Base-by-base conservation (phyloP, 2,329 filamentous ascomycete genomes). In the Verticillium alfalfae region DNA sequence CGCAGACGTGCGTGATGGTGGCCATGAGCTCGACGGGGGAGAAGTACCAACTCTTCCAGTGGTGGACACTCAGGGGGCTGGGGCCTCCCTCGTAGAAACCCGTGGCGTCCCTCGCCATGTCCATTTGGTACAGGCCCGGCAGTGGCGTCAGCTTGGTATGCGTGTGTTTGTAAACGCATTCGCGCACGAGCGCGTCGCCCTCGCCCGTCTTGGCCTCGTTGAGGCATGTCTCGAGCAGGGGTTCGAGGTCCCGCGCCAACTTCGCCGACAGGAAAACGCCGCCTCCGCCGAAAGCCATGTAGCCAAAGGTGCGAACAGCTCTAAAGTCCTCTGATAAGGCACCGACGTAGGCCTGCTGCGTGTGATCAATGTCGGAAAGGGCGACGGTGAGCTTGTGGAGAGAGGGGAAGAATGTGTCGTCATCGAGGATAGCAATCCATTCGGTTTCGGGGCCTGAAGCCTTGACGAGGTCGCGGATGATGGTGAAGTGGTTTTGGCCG, bases 371-470 rank as follows among this genome's bases (percentile, higher is more conserved):
- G 41, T 72, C 69, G 38, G 67, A 68, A 2, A 88, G 76, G 6
- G 79, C 75, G n/a, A 78, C 70, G 26, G 79, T 74, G 16, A 88
- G 73, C 0, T 76, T 76, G 59, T 79, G 70, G 55, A 88, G 78
- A 2, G 81, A 84, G 2, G 82, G 79, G 70, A 87, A 87, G 70
- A 88, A 88, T 1, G 85, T 88, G 66, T 88, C 85, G 67, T 88
- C 85, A 67, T 88, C 85, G 41, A 88, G 78, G 57, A 88, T 75
- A 56, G 79, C 81, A 15, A 80, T 78, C 85, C 85, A 88, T 37
- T 76, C 73, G 0, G 83, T 85, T 15, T 75, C 67, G 0, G 77
- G 70, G 10, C 73, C 77, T 37, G 75, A 70, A 58, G 79, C 73
- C 31, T 76, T 69, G 31, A 83, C 71, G 63, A 87, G 76, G 41